phyloP scores from a whole-genome alignment of 2,329 filamentous ascomycete species.

The Aspergillus fumigatiaffinis region DNA sequence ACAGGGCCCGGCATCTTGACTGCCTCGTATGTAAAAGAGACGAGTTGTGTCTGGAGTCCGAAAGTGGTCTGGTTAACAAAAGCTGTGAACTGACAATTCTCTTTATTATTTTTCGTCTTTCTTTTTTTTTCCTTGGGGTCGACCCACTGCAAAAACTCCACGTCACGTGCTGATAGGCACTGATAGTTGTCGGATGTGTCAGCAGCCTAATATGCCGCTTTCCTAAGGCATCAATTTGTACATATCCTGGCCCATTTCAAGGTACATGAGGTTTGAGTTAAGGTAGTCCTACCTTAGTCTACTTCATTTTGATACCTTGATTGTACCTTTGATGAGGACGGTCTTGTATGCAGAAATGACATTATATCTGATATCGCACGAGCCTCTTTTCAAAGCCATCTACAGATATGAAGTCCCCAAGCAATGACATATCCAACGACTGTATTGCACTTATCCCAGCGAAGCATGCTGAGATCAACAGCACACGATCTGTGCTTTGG shows the following conservation, averaged over 20 bases:
- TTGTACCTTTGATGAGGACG: background rate
- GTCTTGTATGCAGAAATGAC: background rate
- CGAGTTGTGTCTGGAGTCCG: conserved; percentile 5
- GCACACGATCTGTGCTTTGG: too few relatives aligned
- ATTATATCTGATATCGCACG: background rate
- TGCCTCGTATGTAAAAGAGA: conserved; percentile 8
- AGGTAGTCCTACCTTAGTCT: background rate
- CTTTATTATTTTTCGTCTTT: conserved; percentile 24
- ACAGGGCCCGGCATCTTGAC: conserved; percentile 33
- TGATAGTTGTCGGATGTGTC: background rate
- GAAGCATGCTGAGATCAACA: too few relatives aligned
- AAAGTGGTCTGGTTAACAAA: background rate
- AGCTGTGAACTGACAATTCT: conserved; percentile 18
- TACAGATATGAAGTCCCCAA: background rate
- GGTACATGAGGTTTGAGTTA: background rate
- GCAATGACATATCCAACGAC: background rate
- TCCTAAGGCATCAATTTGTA: conserved; percentile 6
- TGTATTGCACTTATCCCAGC: background rate
- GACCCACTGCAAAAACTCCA: conserved; percentile 16
- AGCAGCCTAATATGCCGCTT: conserved; percentile 6
- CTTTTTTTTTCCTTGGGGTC: conserved; percentile 14
- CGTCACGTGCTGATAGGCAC: conserved; percentile 31
- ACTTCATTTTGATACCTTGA: background rate
- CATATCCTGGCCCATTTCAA: background rate
- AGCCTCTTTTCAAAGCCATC: background rate